Conservation (phyloP, 176 grass and related monocot genomes). For the Metroxylon sagu region DNA sequence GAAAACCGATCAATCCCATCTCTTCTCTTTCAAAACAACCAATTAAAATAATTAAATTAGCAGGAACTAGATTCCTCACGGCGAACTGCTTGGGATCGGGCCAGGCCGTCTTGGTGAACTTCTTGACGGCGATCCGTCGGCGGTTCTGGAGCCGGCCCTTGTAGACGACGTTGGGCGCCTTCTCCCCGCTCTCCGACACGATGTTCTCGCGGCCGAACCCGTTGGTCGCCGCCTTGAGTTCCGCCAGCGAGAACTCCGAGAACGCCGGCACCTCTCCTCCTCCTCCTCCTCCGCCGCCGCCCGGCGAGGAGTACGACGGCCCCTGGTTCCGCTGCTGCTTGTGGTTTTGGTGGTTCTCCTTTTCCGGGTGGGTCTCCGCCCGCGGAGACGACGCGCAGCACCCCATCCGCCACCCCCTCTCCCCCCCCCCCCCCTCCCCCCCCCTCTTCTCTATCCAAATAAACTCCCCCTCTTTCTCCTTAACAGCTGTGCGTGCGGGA, state of each 20-base stretch:
- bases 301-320: background rate
- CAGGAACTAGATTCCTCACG: conserved; percentile 29
- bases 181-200: conserved; percentile 93
- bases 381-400: conserved; percentile 65
- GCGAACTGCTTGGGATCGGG: conserved; percentile 96
- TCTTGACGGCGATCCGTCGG: conserved; percentile 87
- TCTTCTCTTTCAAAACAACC: background rate
- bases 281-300: background rate
- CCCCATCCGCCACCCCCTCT: conserved; percentile 33
- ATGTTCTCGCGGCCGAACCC: conserved; percentile 59
- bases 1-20: conserved; percentile 5
- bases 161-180: conserved; percentile 93
- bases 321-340: conserved; percentile 6
- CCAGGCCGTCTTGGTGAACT: conserved; percentile 82
- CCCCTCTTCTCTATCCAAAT: no score
- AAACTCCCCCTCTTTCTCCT: no score
- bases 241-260: conserved; percentile 61
- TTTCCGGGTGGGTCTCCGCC: conserved; percentile 41
- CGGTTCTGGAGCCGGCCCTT: conserved; percentile 43
- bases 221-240: conserved; percentile 63
- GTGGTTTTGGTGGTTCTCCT: conserved; percentile 24
- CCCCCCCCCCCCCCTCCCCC: no score
- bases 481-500: no score
- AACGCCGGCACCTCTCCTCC: conserved; percentile 32
- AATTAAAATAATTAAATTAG: background rate